Base-by-base conservation (phyloP, 345 rosid species). In the Citrus mangshanensis region DNA sequence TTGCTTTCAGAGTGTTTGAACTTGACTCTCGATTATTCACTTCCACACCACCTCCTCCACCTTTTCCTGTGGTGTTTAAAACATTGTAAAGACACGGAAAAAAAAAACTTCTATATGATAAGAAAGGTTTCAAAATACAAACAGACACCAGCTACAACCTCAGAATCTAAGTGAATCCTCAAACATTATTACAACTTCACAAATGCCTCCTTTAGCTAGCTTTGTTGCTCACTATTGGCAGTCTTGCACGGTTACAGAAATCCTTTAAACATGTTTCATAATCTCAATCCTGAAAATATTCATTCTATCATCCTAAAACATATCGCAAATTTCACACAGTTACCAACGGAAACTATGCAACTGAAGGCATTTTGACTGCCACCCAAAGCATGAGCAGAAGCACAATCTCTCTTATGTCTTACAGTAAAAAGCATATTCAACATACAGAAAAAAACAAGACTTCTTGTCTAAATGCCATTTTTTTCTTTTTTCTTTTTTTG, bases 1-100 rank as follows among this genome's bases (percentile, higher is more conserved):
- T 91, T 18, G 82, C 87, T 85, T 91, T 91, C 75, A 75, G 62
- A 7, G 90, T 61, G 75, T 86, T 84, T 19, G 83, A 82, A 65
- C 60, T 85, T 28, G 86, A 19, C 46, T 85, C 92, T 46, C 51
- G 4, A 78, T 78, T 85, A 73, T 78, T 84, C 28, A 76, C 55
- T 78, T 83, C 85, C 72, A 59, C 73, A 68, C 79, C 75, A 40
- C 56, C 55, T 28, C 81, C 72, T 54, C 73, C 80, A 75, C 40
- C 67, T 82, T 78, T 85, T 82, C 85, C 97, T 92, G 90, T 70
- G 83, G 59, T 9, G 76, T 28, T 32, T 21, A 35, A 35, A 66
- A 66, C 70, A 66, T 35, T 66, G 37, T 19, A 35, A 21, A 66
- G 70, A 34, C 21, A 64, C 2, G 28, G 12, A 4, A 21, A 59